These are phyloP conservation scores for Diplodia corticola DNA, from an alignment of 2,329 filamentous ascomycete species.

Conservation along the genomic window DNA sequence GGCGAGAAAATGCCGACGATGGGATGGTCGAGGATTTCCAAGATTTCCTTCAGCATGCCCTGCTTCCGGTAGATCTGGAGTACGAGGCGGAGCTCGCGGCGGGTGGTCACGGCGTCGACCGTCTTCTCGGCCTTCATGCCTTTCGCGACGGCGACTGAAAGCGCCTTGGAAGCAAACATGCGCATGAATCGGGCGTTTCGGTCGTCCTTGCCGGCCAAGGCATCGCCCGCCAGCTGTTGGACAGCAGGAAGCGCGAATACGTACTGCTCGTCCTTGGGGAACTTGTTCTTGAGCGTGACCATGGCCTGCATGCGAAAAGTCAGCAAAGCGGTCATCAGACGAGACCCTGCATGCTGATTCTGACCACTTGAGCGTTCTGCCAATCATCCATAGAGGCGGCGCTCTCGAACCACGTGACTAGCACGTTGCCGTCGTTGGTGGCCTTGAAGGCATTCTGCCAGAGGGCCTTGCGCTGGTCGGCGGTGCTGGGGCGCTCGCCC, in stretches of 20 bases:
- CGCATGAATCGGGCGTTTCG: constrained; percentile 14
- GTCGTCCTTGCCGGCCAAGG: constrained; percentile 11
- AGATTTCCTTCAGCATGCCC: constrained; percentile 9
- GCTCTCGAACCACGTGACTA: constrained; percentile 21
- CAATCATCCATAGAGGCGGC: constrained; percentile 18
- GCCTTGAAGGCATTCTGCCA: constrained; percentile 23
- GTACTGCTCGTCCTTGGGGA: constrained; percentile 22
- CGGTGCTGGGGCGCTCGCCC: constrained; percentile 6
- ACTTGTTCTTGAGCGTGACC: constrained; percentile 21
- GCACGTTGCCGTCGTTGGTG: constrained; percentile 7
- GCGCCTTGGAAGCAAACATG: constrained; percentile 14
- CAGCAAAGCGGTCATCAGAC: not conserved
- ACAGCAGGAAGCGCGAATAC: constrained; percentile 21
- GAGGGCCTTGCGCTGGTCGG: constrained; percentile 5
- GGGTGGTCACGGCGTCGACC: constrained; percentile 17
- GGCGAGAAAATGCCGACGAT: constrained; percentile 18
- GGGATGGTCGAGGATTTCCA: constrained; percentile 19
- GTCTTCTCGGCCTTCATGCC: constrained; percentile 21
- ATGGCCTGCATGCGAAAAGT: constrained; percentile 1
- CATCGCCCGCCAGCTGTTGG: constrained; percentile 17
- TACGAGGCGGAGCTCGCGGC: constrained; percentile 20
- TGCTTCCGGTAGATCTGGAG: constrained; percentile 23
- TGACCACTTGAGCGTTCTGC: constrained; percentile 20
- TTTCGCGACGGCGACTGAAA: constrained; percentile 12
- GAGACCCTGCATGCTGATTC: not conserved